Evolutionary conservation across 805 yeast species (phyloP), one percentile per base, ranked within the genome.

Genomic region (Spathaspora girioi): DNA sequence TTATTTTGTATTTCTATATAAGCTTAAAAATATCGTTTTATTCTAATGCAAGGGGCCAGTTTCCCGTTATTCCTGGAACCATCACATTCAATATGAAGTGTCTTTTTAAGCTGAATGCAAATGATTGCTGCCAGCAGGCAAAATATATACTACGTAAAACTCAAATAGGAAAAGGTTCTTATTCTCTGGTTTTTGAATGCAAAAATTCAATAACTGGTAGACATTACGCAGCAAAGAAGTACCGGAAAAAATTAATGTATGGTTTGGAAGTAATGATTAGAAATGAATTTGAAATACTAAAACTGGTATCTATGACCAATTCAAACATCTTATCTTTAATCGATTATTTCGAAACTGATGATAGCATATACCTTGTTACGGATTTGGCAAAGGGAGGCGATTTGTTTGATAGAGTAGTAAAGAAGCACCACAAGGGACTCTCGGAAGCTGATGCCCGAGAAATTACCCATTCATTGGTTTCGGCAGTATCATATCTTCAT

Each of bases 331-430:
- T 86, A 49, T 84, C 84, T 40, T 66, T 86, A 48, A 75, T 82
- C 9, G 92, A 86, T 67, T 83, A 78, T 66, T 87, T 86, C 63
- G 91, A 87, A 62, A 87, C 93, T 0, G 70, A 73, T 5, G 78
- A 81, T 50, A 72, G 75, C 57, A 68, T 81, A 38, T 80, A 70
- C 47, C 61, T 87, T 45, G 80, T 86, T 42, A 86, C 91, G 1
- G 88, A 85, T 58, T 68, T 86, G 45, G 89, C 90, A 41, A 66
- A 66, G 12, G 87, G 88, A 14, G 87, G 88, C 20, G 93, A 86
- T 59, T 70, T 87, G 46, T 86, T 83, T 60, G 86, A 84, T 56
- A 69, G 80, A 32, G 80, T 87, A 41, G 72, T 77, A 48, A 3
- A 42, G 2, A 51, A 15, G 11, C 45, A 57, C 1, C 70, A 73